A percentile compares a stretch with the other conserved stretches of the same genome.
Evolutionary conservation across 108 stramenopile species (phyloP).

Genomic region (Conticribra guillardii): DNA sequence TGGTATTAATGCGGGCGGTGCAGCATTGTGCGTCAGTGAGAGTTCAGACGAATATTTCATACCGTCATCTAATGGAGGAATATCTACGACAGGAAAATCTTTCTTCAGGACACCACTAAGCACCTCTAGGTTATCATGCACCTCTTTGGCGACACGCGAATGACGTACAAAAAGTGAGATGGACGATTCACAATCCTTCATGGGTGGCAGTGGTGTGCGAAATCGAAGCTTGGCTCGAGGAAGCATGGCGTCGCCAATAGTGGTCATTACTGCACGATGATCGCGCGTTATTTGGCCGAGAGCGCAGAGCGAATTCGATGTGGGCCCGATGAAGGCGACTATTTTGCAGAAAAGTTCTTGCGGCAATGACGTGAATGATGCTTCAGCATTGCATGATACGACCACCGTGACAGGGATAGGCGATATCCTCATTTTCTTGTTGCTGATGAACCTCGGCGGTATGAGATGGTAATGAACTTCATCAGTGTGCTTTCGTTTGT

Average conservation of each 20-base stretch:
- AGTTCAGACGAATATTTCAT: background rate
- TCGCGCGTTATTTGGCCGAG: constrained; percentile 10
- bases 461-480: too few species aligned
- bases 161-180: constrained; percentile 28
- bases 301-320: constrained; percentile 21
- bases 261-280: constrained; percentile 13
- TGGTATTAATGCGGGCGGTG: background rate
- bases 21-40: background rate
- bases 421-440: too few species aligned
- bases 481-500: too few species aligned
- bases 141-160: constrained; percentile 14
- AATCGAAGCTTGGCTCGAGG: constrained; percentile 18
- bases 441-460: too few species aligned
- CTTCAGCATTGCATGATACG: background rate
- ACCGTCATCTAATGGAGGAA: background rate
- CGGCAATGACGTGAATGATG: constrained; percentile 17
- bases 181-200: constrained; percentile 11
- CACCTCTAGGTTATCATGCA: constrained; percentile 20
- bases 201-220: background rate
- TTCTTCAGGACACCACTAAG: constrained; percentile 9
- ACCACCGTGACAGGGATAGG: too few species aligned
- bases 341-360: constrained; percentile 25
- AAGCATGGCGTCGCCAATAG: constrained; percentile 27
- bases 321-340: constrained; percentile 28
- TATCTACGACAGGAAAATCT: constrained; percentile 9